Evolutionary conservation across 164 flowering plant genomes (phyloP).

Genomic region (Umbilicus rupestris): DNA sequence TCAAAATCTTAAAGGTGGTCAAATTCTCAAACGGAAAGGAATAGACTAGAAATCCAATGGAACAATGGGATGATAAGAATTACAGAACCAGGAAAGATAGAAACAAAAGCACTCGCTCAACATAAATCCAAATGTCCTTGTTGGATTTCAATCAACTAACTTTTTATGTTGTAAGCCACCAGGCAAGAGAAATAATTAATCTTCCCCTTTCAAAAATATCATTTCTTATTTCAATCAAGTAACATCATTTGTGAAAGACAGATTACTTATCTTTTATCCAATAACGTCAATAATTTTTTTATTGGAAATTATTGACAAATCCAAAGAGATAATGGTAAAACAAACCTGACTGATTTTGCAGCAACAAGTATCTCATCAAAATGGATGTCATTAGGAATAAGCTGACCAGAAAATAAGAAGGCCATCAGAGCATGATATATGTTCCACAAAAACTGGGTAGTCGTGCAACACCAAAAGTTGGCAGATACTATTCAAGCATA

Average conservation of each 20-base stretch:
- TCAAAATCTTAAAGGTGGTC: no score
- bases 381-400: slow-evolving; percentile 71
- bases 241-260: no score
- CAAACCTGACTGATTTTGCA: slow-evolving; percentile 57
- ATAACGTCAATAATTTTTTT: not conserved
- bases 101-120: no score
- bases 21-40: no score
- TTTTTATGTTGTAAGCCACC: not conserved
- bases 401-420: slow-evolving; percentile 30
- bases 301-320: not conserved
- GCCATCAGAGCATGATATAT: not conserved
- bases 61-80: no score
- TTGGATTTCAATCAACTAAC: no score
- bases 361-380: slow-evolving; percentile 57
- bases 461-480: not conserved
- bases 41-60: no score
- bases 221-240: no score
- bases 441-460: not conserved
- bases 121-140: no score
- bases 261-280: no score
- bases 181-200: not conserved
- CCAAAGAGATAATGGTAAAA: slow-evolving; percentile 3
- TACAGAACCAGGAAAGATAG: no score
- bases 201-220: not conserved
- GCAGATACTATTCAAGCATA: not conserved